phyloP scores from a whole-genome alignment of 2,329 filamentous ascomycete genomes.

The Penicillium sp. region DNA sequence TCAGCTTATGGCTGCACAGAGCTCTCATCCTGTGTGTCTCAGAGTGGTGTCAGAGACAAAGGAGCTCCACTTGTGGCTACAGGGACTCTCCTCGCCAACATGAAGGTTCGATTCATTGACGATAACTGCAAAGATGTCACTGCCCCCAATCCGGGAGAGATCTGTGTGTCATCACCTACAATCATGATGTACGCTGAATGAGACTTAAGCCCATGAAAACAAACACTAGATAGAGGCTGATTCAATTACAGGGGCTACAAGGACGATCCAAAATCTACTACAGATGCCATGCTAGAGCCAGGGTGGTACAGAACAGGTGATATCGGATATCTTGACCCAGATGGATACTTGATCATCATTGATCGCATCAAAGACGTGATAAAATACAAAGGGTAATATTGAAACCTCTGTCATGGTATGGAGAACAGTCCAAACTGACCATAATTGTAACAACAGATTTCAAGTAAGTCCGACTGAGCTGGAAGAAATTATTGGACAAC shows the following conservation, averaged over 20 bases:
- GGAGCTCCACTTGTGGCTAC: background rate
- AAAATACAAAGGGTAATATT: too few relatives aligned
- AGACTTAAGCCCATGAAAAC: too few relatives aligned
- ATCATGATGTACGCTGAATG: background rate
- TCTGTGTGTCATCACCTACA: background rate
- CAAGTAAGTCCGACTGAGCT: background rate
- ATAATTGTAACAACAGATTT: background rate
- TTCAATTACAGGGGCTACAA: background rate
- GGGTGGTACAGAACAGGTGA: background rate
- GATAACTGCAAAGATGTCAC: background rate
- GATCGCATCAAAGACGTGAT: too few relatives aligned
- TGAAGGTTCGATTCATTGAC: background rate
- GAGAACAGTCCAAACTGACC: too few relatives aligned
- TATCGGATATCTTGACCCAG: background rate
- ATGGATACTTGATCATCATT: background rate
- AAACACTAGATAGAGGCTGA: too few relatives aligned
- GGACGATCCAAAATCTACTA: background rate
- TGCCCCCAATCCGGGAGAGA: background rate
- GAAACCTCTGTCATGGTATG: too few relatives aligned
- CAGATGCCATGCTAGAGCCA: background rate
- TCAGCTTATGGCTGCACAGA: background rate
- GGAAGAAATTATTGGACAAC: background rate
- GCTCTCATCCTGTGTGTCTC: background rate
- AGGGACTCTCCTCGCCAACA: background rate
- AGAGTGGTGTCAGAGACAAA: background rate